These are phyloP conservation scores for Parietaria judaica DNA, from an alignment of 306 rosid genomes.

Conservation along the genomic window DNA sequence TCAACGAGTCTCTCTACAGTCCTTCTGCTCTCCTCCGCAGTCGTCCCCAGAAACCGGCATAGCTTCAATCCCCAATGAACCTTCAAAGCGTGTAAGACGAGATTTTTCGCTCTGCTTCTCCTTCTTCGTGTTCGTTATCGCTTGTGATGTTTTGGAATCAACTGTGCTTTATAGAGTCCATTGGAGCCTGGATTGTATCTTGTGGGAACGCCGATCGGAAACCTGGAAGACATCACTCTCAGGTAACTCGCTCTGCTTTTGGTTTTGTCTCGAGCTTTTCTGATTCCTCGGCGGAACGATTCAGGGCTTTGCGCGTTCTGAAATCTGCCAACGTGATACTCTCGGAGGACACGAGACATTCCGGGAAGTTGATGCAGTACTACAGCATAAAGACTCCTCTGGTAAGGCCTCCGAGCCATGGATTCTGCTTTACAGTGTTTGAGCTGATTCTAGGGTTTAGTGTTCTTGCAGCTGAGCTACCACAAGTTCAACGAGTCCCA, in stretches of 20 bases:
- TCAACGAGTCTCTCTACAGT: slow-evolving; percentile 5
- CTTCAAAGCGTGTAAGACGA: slow-evolving; percentile 44
- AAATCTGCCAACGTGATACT: slow-evolving; percentile 75
- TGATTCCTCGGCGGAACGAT: neutral
- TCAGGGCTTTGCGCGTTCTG: slow-evolving; percentile 75
- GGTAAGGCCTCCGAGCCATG: slow-evolving; percentile 28
- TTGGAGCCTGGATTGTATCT: slow-evolving; percentile 75
- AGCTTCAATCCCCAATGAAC: slow-evolving; percentile 26
- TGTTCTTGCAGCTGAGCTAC: slow-evolving; percentile 64
- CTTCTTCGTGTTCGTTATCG: neutral
- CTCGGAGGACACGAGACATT: slow-evolving; percentile 90
- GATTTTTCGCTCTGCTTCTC: neutral
- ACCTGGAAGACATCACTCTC: slow-evolving; percentile 68
- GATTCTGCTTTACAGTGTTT: neutral
- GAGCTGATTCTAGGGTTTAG: slow-evolving; percentile 27
- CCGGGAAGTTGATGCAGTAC: slow-evolving; percentile 77
- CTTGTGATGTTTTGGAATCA: neutral
- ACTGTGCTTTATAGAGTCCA: slow-evolving; percentile 29
- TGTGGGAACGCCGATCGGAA: slow-evolving; percentile 87
- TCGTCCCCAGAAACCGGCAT: slow-evolving; percentile 9
- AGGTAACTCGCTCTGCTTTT: slow-evolving; percentile 32
- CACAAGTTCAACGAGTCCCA: slow-evolving; percentile 88
- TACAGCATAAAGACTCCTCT: slow-evolving; percentile 79
- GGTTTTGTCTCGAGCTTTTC: neutral
- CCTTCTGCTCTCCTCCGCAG: slow-evolving; percentile 33